Evolutionary conservation across 768 basidiomycete species (phyloP).

Genomic region (Trametes villosa): DNA sequence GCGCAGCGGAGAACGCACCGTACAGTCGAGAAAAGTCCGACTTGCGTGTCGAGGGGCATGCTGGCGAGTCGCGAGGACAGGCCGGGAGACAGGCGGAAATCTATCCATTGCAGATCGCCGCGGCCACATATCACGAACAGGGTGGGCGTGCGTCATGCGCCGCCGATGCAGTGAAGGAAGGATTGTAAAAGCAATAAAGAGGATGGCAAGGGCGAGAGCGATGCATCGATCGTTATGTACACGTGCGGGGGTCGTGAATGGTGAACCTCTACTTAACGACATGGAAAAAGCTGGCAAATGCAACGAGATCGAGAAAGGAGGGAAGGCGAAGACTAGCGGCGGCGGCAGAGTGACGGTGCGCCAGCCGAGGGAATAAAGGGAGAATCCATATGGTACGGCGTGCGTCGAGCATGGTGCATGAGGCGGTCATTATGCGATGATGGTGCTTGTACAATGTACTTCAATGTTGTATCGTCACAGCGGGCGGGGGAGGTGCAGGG

Average conservation of each 20-base stretch:
- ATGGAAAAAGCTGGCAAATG: not conserved
- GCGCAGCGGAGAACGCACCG: conserved; percentile 5
- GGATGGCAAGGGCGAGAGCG: not conserved
- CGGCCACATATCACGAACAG: not conserved
- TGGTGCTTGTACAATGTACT: conserved; percentile 11
- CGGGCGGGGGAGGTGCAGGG: not conserved
- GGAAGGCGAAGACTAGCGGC: not conserved
- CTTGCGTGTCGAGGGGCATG: not conserved
- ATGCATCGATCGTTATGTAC: not conserved
- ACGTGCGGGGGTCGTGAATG: not conserved
- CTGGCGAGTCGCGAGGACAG: conserved; percentile 16
- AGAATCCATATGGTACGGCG: conserved; percentile 13
- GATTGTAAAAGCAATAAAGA: not conserved
- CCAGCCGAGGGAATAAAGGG: not conserved
- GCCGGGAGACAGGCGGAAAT: conserved; percentile 14
- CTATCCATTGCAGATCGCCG: not conserved
- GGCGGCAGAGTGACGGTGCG: not conserved
- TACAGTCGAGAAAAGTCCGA: conserved; percentile 11
- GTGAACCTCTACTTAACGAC: not conserved
- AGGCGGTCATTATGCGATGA: conserved; percentile 12
- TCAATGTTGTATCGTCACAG: conserved; percentile 1
- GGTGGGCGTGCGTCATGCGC: not conserved
- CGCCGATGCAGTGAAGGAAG: not conserved
- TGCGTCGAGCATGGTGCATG: conserved; percentile 8
- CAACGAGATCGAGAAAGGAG: not conserved